Conservation (phyloP, 192 early-diverging fungal species). For the Obelidium mucronatum region DNA sequence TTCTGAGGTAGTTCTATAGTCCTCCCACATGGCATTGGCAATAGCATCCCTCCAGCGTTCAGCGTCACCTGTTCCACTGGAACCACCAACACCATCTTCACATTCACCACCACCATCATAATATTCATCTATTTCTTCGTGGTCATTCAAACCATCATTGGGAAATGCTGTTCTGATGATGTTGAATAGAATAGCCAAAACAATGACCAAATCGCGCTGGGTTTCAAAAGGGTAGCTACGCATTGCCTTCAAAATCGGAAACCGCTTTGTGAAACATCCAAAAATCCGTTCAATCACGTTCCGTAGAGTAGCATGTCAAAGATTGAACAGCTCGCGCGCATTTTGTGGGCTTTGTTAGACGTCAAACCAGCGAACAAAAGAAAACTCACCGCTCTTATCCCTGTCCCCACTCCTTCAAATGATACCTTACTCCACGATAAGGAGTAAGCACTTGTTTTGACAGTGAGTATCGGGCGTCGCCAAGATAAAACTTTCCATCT, state of each 20-base stretch:
- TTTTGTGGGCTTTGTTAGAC: too few species aligned
- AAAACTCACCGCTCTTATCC: too few species aligned
- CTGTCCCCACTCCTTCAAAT: constrained; percentile 20
- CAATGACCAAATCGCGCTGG: background rate
- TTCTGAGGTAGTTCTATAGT: background rate
- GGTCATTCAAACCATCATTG: too few species aligned
- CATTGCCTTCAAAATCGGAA: background rate
- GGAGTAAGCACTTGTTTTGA: background rate
- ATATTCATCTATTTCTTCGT: too few species aligned
- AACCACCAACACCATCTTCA: background rate
- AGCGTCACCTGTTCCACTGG: background rate
- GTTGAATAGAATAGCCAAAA: background rate
- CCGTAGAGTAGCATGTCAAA: background rate
- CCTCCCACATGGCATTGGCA: background rate
- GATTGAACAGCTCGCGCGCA: constrained; percentile 6
- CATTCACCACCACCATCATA: too few species aligned
- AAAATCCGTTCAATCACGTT: too few species aligned
- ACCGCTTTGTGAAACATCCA: background rate
- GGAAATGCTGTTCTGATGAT: background rate
- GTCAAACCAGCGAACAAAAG: too few species aligned
- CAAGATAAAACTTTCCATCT: constrained; percentile 14
- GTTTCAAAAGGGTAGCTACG: constrained; percentile 1
- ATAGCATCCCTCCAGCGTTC: background rate
- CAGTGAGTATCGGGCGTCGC: constrained; percentile 4
- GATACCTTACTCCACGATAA: constrained; percentile 21